Evolutionary conservation across 2,329 filamentous ascomycete genomes (phyloP), one percentile per base, ranked within the genome.

Genomic region (Pseudonectria foliicola): DNA sequence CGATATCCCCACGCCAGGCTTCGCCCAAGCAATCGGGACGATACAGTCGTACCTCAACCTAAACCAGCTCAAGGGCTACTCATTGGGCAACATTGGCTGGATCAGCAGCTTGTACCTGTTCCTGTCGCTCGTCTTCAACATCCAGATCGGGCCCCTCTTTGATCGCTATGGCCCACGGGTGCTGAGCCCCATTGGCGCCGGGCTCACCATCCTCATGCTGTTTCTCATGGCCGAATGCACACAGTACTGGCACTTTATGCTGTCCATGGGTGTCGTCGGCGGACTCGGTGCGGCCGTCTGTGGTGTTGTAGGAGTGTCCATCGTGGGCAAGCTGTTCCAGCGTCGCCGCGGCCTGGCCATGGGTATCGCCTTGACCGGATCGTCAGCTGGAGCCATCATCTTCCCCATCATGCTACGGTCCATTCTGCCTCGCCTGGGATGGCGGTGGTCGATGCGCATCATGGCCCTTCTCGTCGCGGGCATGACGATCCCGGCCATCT

Each of bases 91-190:
- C 27, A 58, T 73, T 1, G 68, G 67, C 13, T 73, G 68, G 68
- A 71, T 71, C 34, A 61, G 63, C 1, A 64, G 67, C 1, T 42
- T 70, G 4, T 63, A 68, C 24, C 59, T 64, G 5, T 70, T 68
- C 29, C 44, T 71, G 1, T 57, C 61, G 0, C 48, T 71, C 0
- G 57, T 66, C 11, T 53, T 69, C 3, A 67, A 64, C 4, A 62
- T 71, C 4, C 67, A 68, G 44, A 59, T 68, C 7, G 68, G 69
- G 0, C 68, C 69, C 1, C 38, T 72, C 4, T 67, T 71, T 37
- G 69, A 72, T 37, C 56, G 57, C 1, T 66, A 70, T 26, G 70
- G 68, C 0, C 64, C 69, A 0, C 55, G 59, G 6, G 38, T 60
- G 15, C 53, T 72, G 11, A 51, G 61, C 1, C 47, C 63, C 4